Evolutionary conservation across 2,329 filamentous ascomycete genomes (phyloP), one percentile per base, ranked within the genome.

Genomic region (Fusarium lateritium): DNA sequence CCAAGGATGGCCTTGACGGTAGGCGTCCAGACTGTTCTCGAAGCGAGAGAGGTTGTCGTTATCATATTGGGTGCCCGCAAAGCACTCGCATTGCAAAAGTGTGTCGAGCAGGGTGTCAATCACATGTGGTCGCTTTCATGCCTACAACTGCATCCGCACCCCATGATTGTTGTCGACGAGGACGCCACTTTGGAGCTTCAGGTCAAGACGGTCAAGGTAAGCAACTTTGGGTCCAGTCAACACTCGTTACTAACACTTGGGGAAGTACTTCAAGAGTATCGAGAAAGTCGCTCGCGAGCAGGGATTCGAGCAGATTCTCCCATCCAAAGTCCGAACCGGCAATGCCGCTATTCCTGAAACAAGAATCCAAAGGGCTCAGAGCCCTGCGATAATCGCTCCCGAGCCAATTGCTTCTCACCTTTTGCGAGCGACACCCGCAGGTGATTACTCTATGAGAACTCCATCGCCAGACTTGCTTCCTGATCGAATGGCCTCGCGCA

Each of bases 51-150:
- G 79, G 92, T 97, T 11, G 89, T 96, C 28, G 90, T 94, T 72
- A 93, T 97, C 72, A 93, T 94, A 67, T 88, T 92, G 2, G 93
- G 93, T 22, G 89, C 92, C 43, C 92, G 93, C 83, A 97, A 97
- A 80, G 89, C 93, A 2, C 83, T 92, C 34, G 93, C 93, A 28
- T 81, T 97, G 67, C 91, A 94, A 78, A 91, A 89, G 73, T 94
- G 92, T 72, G 88, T 97, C 67, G 93, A 97, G 79, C 90, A 91
- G 58, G 91, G 91, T 31, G 88, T 97, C 65, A 95, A 94, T 78
- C 93, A 96, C 81, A 95, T 95, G 92, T 97, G 93, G 93, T 95
- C 93, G 2, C 85, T 96, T 8, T 95, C 92, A 10, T 89, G 89
- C 56, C 84, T 97, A 42, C 93, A 97, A 78, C 82, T 95, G 67